Conservation (phyloP, 768 basidiomycete species). For the Tremella yokohamensis region DNA sequence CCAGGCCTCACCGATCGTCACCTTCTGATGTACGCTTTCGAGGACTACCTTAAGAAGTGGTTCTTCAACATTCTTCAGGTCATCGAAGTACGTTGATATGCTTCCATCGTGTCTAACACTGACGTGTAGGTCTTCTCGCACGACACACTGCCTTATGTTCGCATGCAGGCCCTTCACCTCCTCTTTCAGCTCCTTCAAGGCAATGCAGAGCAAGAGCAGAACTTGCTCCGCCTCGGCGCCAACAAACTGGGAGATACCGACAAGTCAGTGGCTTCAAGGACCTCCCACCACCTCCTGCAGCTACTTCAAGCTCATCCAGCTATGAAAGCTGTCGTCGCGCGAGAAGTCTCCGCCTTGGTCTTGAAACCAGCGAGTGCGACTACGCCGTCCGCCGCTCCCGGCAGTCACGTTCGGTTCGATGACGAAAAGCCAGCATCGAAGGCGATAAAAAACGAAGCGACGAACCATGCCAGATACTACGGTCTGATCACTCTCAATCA, state of each 20-base stretch:
- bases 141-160: constrained; percentile 82
- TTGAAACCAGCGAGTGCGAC: constrained; percentile 60
- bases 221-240: constrained; percentile 81
- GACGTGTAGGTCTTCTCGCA: constrained; percentile 67
- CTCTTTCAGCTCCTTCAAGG: constrained; percentile 75
- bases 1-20: constrained; percentile 66
- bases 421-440: constrained; percentile 44
- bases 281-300: constrained; percentile 83
- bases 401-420: constrained; percentile 54
- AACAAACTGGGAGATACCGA: constrained; percentile 97
- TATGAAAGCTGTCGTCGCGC: constrained; percentile 86
- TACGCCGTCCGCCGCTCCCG: constrained; percentile 24
- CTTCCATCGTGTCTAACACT: neutral
- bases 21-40: constrained; percentile 81
- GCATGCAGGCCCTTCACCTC: constrained; percentile 74
- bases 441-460: constrained; percentile 32
- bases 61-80: constrained; percentile 88
- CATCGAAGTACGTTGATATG: constrained; percentile 64
- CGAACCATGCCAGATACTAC: constrained; percentile 79
- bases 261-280: constrained; percentile 78
- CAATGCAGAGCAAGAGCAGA: constrained; percentile 97
- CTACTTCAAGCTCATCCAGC: constrained; percentile 83
- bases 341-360: constrained; percentile 76
- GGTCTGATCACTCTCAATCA: constrained; percentile 92
- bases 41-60: constrained; percentile 96